Conservation (phyloP, 495 filamentous ascomycete genomes). For the Xylaria cubensis region DNA sequence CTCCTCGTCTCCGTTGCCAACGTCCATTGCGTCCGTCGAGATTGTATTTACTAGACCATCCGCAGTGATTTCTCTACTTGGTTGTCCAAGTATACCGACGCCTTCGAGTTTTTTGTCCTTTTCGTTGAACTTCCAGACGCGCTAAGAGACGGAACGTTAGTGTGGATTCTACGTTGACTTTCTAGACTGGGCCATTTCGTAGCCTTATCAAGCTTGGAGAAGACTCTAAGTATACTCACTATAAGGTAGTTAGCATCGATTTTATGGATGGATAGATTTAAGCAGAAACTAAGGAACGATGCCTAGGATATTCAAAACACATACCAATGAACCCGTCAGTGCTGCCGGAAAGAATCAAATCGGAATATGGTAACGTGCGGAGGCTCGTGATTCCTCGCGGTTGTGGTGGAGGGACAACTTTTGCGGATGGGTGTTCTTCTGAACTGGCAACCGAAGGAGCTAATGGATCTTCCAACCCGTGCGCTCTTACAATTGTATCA, state of each 20-base stretch:
- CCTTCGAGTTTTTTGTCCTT: constrained; percentile 82
- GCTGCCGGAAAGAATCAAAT: constrained; percentile 86
- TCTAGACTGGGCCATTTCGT: not conserved
- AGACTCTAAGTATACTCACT: not conserved
- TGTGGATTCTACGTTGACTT: not conserved
- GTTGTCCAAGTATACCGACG: constrained; percentile 67
- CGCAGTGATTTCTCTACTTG: constrained; percentile 1
- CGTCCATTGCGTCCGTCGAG: constrained; percentile 21
- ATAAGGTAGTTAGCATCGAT: constrained; percentile 2
- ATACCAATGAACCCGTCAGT: constrained; percentile 90
- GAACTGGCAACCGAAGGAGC: constrained; percentile 70
- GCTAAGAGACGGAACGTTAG: constrained; percentile 21
- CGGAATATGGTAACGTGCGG: constrained; percentile 81
- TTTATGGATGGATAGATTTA: not conserved
- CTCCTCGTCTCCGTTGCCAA: constrained; percentile 25
- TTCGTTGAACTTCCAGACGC: constrained; percentile 48
- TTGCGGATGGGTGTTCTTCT: constrained; percentile 63
- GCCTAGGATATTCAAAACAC: constrained; percentile 65
- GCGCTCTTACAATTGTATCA: constrained; percentile 77
- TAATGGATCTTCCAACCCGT: constrained; percentile 78
- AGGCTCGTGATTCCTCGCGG: constrained; percentile 92
- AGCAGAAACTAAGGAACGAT: not conserved
- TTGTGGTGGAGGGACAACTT: constrained; percentile 65
- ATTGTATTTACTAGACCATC: not conserved
- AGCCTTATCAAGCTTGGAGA: not conserved